Percentiles rank a stretch among this genome's conserved stretches.
Evolutionary conservation across 257 asterid species (phyloP).

Genomic region (Haberlea rhodopensis): DNA sequence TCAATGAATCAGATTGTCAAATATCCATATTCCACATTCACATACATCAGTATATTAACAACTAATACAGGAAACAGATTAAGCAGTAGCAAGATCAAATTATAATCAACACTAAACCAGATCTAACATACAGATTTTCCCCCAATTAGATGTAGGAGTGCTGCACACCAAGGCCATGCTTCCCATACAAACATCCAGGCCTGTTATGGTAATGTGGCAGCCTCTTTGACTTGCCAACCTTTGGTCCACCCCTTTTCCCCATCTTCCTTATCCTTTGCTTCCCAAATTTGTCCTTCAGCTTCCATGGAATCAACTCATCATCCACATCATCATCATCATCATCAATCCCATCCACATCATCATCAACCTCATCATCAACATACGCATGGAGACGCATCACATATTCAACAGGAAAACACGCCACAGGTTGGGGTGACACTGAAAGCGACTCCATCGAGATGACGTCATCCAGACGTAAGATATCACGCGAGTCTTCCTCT

Average conservation of each 20-base stretch:
- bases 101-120: neutral
- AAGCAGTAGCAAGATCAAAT: neutral
- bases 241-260: constrained; percentile 64
- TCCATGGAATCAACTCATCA: constrained; percentile 76
- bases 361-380: constrained; percentile 19
- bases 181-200: constrained; percentile 61
- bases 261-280: constrained; percentile 67
- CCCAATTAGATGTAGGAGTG: constrained; percentile 27
- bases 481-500: constrained; percentile 21
- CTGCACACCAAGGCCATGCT: constrained; percentile 51
- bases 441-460: constrained; percentile 30
- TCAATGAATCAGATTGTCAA: neutral
- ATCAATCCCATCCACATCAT: constrained; percentile 30
- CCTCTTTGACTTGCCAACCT: constrained; percentile 44
- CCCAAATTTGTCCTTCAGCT: constrained; percentile 53
- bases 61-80: neutral
- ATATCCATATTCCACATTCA: constrained; percentile 5
- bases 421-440: constrained; percentile 31
- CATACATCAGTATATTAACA: neutral
- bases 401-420: constrained; percentile 24
- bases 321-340: constrained; percentile 42
- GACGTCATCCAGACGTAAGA: constrained; percentile 17
- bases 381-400: constrained; percentile 19
- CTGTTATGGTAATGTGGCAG: constrained; percentile 44
- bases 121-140: constrained; percentile 27